Evolutionary conservation across 169 alveolate genomes (phyloP).

Genomic region (Plasmodium gonderi): DNA sequence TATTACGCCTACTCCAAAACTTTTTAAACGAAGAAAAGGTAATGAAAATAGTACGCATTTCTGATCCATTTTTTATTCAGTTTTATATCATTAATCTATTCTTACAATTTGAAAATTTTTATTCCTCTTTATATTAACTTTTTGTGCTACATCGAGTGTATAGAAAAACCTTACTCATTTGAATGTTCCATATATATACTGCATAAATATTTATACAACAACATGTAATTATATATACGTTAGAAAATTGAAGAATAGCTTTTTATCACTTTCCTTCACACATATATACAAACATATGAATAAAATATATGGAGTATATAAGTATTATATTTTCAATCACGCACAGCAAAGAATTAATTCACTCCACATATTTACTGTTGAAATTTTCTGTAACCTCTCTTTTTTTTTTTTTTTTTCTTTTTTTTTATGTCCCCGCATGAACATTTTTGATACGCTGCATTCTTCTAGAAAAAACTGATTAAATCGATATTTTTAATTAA

Average conservation of each 20-base stretch:
- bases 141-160: too few relatives aligned
- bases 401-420: too few relatives aligned
- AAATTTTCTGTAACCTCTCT: too few relatives aligned
- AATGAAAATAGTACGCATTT: not conserved
- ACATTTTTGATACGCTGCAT: not conserved
- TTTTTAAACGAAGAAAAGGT: not conserved
- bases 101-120: too few relatives aligned
- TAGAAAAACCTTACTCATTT: too few relatives aligned
- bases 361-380: too few relatives aligned
- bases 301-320: not conserved
- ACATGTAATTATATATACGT: too few relatives aligned
- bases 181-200: too few relatives aligned
- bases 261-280: not conserved
- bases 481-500: not conserved
- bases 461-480: not conserved
- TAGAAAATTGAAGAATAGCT: not conserved
- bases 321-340: not conserved
- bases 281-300: not conserved
- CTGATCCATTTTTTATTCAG: not conserved
- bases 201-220: too few relatives aligned
- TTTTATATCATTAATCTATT: not conserved
- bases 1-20: not conserved
- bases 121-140: too few relatives aligned
- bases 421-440: too few relatives aligned
- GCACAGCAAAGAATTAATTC: not conserved